Percentiles rank a stretch among this genome's conserved stretches.
Evolutionary conservation across 2,329 filamentous ascomycete species (phyloP).

Genomic region (Hawksworthiomyces lignivorus): DNA sequence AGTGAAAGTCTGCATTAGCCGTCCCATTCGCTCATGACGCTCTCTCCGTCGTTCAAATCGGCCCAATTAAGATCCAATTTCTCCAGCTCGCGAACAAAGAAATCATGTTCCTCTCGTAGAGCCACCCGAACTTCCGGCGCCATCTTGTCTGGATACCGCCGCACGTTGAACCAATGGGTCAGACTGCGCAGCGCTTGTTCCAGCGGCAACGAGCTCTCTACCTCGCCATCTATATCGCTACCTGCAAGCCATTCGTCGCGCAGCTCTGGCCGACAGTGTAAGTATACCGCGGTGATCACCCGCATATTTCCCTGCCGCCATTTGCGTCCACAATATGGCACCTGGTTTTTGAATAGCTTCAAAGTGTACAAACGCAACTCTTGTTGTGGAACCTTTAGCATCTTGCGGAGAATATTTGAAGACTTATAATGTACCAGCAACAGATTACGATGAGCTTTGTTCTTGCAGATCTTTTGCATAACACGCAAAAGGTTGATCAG

Average conservation of each 20-base stretch:
- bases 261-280: conserved; percentile 86
- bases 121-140: conserved; percentile 48
- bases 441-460: conserved; percentile 90
- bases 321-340: conserved; percentile 95
- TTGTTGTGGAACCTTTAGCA: conserved; percentile 81
- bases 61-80: conserved; percentile 53
- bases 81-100: conserved; percentile 71
- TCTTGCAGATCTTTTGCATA: conserved; percentile 94
- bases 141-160: conserved; percentile 74
- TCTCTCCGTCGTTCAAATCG: conserved; percentile 29
- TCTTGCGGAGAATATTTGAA: conserved; percentile 83
- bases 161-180: conserved; percentile 91
- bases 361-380: conserved; percentile 87
- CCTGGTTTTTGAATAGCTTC: conserved; percentile 97
- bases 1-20: no score
- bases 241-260: conserved; percentile 93
- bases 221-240: conserved; percentile 84
- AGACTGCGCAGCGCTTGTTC: conserved; percentile 84
- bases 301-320: conserved; percentile 99
- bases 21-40: conserved; percentile 18
- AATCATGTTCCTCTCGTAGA: conserved; percentile 67
- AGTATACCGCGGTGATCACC: conserved; percentile 92
- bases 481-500: conserved; percentile 92
- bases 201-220: conserved; percentile 84
- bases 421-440: conserved; percentile 94